Conservation (phyloP, 2,329 filamentous ascomycete species). For the Aspergillus brasiliensis region DNA sequence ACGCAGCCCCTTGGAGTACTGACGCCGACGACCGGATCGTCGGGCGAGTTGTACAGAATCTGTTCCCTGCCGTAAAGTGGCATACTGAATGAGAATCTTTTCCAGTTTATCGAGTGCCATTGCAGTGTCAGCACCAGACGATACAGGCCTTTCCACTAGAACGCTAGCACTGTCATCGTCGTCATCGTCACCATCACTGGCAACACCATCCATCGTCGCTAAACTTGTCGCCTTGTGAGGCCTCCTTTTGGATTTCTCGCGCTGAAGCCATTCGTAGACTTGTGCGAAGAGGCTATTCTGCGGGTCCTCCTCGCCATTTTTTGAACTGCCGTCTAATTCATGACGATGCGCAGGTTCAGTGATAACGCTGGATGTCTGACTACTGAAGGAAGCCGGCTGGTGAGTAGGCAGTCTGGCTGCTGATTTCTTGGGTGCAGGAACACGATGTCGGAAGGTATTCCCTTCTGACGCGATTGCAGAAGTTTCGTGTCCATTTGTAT, state of each 20-base stretch:
- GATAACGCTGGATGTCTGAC: slow-evolving; percentile 29
- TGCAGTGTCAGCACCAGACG: slow-evolving; percentile 67
- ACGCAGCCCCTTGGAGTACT: slow-evolving; percentile 35
- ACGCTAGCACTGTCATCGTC: slow-evolving; percentile 26
- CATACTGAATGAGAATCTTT: slow-evolving; percentile 60
- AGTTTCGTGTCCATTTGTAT: slow-evolving; percentile 22
- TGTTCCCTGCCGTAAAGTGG: slow-evolving; percentile 35
- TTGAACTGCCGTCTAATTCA: slow-evolving; percentile 30
- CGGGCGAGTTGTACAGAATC: slow-evolving; percentile 21
- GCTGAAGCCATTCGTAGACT: slow-evolving; percentile 79
- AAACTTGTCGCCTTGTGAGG: slow-evolving; percentile 54
- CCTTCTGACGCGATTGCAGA: slow-evolving; percentile 24
- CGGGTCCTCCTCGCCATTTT: slow-evolving; percentile 32
- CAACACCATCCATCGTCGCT: slow-evolving; percentile 45
- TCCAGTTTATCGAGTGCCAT: slow-evolving; percentile 80
- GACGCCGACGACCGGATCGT: slow-evolving; percentile 39
- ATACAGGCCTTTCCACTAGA: slow-evolving; percentile 46
- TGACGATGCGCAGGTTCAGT: slow-evolving; percentile 26
- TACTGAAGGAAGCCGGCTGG: slow-evolving; percentile 29
- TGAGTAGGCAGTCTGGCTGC: slow-evolving; percentile 28
- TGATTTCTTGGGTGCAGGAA: slow-evolving; percentile 30
- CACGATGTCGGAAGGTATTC: slow-evolving; percentile 31
- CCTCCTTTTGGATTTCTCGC: slow-evolving; percentile 71
- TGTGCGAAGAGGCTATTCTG: slow-evolving; percentile 63
- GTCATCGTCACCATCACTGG: slow-evolving; percentile 28